Conservation (phyloP, 495 filamentous ascomycete genomes). For the Penicillium pancosmium region DNA sequence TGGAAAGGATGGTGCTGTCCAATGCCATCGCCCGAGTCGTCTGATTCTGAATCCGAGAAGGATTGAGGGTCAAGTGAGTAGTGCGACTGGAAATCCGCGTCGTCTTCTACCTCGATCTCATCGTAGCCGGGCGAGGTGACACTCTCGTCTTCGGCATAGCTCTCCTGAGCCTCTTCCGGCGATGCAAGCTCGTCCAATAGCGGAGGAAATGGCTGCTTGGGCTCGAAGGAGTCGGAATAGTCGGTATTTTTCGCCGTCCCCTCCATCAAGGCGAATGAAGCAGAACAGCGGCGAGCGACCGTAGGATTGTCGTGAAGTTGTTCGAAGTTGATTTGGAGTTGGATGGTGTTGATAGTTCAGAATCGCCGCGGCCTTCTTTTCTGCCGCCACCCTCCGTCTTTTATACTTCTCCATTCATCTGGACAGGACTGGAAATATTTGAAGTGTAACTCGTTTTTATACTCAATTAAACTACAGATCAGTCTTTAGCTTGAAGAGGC, state of each 20-base stretch:
- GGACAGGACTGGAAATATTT: too few relatives aligned
- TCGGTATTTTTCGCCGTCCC: slow-evolving; percentile 5
- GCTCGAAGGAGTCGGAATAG: slow-evolving; percentile 30
- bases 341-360: too few relatives aligned
- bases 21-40: slow-evolving; percentile 39
- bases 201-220: slow-evolving; percentile 46
- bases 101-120: slow-evolving; percentile 42
- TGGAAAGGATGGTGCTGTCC: slow-evolving; percentile 44
- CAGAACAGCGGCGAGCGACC: neutral
- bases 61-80: slow-evolving; percentile 46
- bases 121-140: slow-evolving; percentile 33
- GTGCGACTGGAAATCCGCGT: slow-evolving; percentile 52
- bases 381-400: too few relatives aligned
- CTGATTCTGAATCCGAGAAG: slow-evolving; percentile 45
- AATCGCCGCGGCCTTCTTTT: too few relatives aligned
- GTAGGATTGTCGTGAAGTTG: too few relatives aligned
- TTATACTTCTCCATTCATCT: too few relatives aligned
- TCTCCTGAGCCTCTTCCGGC: slow-evolving; percentile 28
- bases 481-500: too few relatives aligned
- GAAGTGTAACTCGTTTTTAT: too few relatives aligned
- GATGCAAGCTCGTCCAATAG: slow-evolving; percentile 36
- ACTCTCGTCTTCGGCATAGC: slow-evolving; percentile 34
- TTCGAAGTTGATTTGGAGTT: too few relatives aligned
- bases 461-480: too few relatives aligned
- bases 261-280: slow-evolving; percentile 8